Evolutionary conservation across 768 basidiomycete species (phyloP).

Genomic region (Lactifluus pinguis): DNA sequence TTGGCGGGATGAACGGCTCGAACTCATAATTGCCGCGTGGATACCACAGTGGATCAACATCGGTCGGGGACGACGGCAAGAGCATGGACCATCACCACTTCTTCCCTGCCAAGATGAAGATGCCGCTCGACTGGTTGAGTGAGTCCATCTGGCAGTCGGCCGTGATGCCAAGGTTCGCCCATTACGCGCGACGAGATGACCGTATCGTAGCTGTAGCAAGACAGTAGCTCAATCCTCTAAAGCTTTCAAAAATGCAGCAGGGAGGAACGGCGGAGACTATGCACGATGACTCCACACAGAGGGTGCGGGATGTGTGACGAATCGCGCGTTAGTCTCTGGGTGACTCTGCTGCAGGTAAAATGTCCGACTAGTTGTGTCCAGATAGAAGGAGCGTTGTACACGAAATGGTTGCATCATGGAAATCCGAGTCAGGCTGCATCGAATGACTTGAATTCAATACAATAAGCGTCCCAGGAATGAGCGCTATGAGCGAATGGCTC

Average conservation of each 20-base stretch:
- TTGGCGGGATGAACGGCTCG: background rate
- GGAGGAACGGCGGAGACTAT: no score
- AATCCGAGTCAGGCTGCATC: background rate
- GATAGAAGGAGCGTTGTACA: background rate
- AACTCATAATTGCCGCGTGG: background rate
- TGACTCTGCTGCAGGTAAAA: constrained; percentile 9
- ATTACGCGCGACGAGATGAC: no score
- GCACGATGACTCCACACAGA: no score
- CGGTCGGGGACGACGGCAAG: background rate
- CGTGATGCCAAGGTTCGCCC: no score
- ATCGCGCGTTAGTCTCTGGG: background rate
- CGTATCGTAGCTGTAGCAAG: no score
- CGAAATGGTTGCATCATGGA: no score
- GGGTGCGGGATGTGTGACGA: background rate
- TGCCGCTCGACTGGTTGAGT: no score
- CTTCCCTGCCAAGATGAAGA: no score
- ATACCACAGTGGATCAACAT: background rate
- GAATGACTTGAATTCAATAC: background rate
- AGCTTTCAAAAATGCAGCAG: no score
- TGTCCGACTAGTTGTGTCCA: background rate
- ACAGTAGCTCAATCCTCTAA: no score
- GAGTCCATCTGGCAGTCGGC: no score
- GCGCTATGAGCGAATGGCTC: background rate
- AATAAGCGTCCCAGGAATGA: background rate
- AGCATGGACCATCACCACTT: no score